These are phyloP conservation scores for Hydrangea macrophylla DNA, from an alignment of 148 eudicot species.

Conservation along the genomic window DNA sequence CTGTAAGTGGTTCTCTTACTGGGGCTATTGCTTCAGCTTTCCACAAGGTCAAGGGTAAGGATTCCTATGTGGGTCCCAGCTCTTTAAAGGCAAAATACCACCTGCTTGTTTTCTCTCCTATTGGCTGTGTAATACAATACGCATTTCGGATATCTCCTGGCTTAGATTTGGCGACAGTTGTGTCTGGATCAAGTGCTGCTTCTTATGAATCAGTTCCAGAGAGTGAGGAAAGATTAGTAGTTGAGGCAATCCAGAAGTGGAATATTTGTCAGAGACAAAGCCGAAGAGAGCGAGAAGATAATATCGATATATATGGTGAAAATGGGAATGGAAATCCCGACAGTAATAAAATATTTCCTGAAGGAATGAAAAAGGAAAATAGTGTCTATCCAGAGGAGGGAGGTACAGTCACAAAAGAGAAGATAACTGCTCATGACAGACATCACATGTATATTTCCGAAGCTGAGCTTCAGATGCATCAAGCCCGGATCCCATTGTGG, in stretches of 20 bases:
- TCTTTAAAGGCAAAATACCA: constrained; percentile 37
- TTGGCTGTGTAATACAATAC: constrained; percentile 69
- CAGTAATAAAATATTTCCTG: constrained; percentile 42
- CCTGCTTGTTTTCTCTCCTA: constrained; percentile 64
- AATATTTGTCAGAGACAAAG: constrained; percentile 64
- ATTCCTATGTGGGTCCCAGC: constrained; percentile 11
- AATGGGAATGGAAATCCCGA: constrained; percentile 55
- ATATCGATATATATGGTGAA: constrained; percentile 65
- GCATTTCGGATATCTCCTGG: constrained; percentile 40
- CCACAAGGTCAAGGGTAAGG: constrained; percentile 40
- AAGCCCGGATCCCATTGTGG: constrained; percentile 51
- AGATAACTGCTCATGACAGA: constrained; percentile 43
- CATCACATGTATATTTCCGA: constrained; percentile 59
- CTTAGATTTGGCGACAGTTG: constrained; percentile 28
- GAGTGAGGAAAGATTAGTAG: constrained; percentile 44
- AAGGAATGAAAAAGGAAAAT: constrained; percentile 24
- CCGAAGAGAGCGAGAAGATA: constrained; percentile 55
- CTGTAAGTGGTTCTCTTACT: constrained; percentile 48
- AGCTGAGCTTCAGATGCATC: constrained; percentile 76
- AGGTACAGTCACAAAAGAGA: constrained; percentile 22
- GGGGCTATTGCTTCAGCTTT: constrained; percentile 67
- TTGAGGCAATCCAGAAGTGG: constrained; percentile 77
- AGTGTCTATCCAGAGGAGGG: constrained; percentile 20
- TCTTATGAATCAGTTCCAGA: constrained; percentile 38
- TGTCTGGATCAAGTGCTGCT: constrained; percentile 24